Evolutionary conservation across 2,329 filamentous ascomycete species (phyloP).

Genomic region (Lasiodiplodia theobromae): DNA sequence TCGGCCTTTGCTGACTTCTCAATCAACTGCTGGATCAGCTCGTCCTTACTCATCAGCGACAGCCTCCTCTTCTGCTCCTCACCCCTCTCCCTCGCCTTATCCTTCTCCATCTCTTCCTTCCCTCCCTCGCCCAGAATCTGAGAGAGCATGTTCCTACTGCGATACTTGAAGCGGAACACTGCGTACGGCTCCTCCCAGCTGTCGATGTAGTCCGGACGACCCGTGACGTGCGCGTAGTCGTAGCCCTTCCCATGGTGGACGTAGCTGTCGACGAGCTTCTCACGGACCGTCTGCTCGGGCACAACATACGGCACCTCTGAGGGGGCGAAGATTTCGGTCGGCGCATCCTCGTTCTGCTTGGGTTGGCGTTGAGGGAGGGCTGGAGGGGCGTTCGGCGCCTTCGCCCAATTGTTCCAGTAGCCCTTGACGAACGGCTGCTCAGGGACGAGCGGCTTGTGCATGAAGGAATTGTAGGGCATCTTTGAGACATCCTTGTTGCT

Average conservation of each 20-base stretch:
- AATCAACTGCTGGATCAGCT: constrained; percentile 37
- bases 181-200: constrained; percentile 48
- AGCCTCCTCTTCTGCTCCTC: constrained; percentile 32
- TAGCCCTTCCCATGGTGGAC: constrained; percentile 45
- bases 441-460: not conserved
- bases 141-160: constrained; percentile 43
- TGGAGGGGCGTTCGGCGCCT: not conserved
- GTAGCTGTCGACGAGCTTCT: constrained; percentile 40
- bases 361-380: no score
- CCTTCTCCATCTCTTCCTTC: constrained; percentile 34
- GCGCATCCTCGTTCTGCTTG: not conserved
- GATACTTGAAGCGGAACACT: constrained; percentile 58
- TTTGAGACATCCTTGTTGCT: constrained; percentile 9
- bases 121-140: constrained; percentile 39
- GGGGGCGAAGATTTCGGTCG: constrained; percentile 37
- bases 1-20: not conserved
- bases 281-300: constrained; percentile 30
- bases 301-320: constrained; percentile 40
- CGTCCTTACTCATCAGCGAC: constrained; percentile 40
- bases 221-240: constrained; percentile 47
- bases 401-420: constrained; percentile 40
- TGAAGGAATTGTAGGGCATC: not conserved
- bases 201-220: constrained; percentile 53
- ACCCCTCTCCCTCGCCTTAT: constrained; percentile 29
- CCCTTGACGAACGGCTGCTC: constrained; percentile 35